These are phyloP conservation scores for Hypoxylon rickii DNA, from an alignment of 495 filamentous ascomycete species.

Conservation along the genomic window DNA sequence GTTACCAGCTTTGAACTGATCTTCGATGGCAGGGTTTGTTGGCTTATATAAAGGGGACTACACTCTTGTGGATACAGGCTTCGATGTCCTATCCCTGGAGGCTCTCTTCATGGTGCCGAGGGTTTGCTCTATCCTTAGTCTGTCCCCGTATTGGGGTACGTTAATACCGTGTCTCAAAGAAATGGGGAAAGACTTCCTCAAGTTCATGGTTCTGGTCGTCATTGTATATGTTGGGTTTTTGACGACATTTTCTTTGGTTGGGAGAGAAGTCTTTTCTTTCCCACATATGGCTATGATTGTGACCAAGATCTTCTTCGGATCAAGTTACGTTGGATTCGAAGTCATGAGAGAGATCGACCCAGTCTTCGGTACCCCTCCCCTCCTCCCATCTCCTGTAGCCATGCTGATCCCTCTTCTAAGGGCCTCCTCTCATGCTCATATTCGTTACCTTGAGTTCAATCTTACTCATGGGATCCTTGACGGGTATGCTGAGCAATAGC, in stretches of 20 bases:
- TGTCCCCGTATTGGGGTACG: constrained; percentile 91
- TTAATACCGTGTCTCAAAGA: constrained; percentile 86
- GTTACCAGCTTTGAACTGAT: not conserved
- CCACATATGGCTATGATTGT: constrained; percentile 82
- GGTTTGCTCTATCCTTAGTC: constrained; percentile 84
- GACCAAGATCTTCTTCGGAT: constrained; percentile 80
- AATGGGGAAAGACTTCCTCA: constrained; percentile 92
- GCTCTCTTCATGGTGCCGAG: constrained; percentile 89
- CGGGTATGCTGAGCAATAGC: constrained; percentile 89
- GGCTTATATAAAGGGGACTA: constrained; percentile 67
- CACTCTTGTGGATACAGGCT: constrained; percentile 72
- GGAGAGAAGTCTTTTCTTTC: constrained; percentile 74
- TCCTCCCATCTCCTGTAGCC: constrained; percentile 5
- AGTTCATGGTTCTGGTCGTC: constrained; percentile 85
- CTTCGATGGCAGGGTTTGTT: constrained; percentile 60
- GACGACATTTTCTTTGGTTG: constrained; percentile 89
- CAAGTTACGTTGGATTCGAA: constrained; percentile 79
- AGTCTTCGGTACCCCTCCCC: constrained; percentile 43
- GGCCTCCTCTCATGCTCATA: constrained; percentile 75
- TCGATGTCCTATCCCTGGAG: constrained; percentile 87
- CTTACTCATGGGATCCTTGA: constrained; percentile 86
- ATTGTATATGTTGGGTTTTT: constrained; percentile 86
- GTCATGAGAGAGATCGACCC: constrained; percentile 53
- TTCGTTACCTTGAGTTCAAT: constrained; percentile 90
- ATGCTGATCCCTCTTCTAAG: constrained; percentile 45